A percentile compares a stretch with the other conserved stretches of the same genome.
phyloP scores from a whole-genome alignment of 495 filamentous ascomycete genomes.

The Cercophora scortea region DNA sequence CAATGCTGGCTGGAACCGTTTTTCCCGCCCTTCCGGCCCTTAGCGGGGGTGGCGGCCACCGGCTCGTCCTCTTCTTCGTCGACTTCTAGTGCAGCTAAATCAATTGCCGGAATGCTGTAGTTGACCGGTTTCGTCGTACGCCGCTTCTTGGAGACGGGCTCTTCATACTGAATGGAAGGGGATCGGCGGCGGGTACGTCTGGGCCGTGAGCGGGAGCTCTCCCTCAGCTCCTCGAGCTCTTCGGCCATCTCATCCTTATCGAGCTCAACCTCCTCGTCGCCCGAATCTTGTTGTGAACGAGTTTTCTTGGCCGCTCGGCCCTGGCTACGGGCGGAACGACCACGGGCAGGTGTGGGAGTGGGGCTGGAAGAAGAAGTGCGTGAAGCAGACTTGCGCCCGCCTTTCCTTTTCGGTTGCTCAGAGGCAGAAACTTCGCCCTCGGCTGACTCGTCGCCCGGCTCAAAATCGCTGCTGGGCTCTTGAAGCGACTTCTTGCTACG shows the following conservation, averaged over 20 bases:
- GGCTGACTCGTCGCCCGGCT: constrained; percentile 59
- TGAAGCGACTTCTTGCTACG: constrained; percentile 46
- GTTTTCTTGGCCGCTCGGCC: constrained; percentile 29
- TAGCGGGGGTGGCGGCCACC: constrained; percentile 61
- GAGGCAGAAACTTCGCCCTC: constrained; percentile 41
- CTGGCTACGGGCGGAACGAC: constrained; percentile 27
- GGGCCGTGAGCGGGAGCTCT: constrained; percentile 34
- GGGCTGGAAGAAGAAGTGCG: constrained; percentile 34
- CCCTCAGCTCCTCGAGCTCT: constrained; percentile 61
- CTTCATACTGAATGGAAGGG: constrained; percentile 51
- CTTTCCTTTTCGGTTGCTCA: constrained; percentile 26
- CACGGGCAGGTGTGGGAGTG: constrained; percentile 31
- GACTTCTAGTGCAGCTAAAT: constrained; percentile 54
- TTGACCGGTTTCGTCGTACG: constrained; percentile 34
- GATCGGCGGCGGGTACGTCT: constrained; percentile 47
- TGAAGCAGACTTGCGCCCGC: constrained; percentile 11
- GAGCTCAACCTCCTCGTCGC: constrained; percentile 58
- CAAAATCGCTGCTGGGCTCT: constrained; percentile 82
- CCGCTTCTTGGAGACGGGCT: constrained; percentile 26
- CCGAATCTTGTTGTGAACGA: constrained; percentile 24
- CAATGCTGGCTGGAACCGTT: constrained; percentile 43
- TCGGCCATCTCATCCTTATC: constrained; percentile 71
- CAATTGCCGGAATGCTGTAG: constrained; percentile 62
- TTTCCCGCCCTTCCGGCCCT: constrained; percentile 50
- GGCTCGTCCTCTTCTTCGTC: constrained; percentile 62